These are phyloP conservation scores for Salix brachista DNA, from an alignment of 345 rosid species.

Conservation along the genomic window DNA sequence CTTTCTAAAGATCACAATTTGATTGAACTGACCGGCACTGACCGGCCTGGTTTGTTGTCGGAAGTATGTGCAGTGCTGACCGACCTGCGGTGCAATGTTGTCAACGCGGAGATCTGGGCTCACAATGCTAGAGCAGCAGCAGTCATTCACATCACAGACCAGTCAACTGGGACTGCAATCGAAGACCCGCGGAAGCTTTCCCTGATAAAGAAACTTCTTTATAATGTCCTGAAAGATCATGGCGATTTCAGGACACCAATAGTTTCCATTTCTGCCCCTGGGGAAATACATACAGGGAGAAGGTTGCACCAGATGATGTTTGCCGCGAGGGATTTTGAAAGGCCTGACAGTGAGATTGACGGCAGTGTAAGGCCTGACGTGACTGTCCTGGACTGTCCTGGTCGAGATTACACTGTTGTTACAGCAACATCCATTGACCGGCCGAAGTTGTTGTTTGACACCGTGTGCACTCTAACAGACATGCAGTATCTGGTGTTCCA, in stretches of 20 bases:
- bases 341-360: conserved; percentile 44
- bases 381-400: conserved; percentile 56
- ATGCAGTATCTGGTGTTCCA: conserved; percentile 92
- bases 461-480: conserved; percentile 84
- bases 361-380: conserved; percentile 53
- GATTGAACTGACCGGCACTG: conserved; percentile 75
- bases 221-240: conserved; percentile 58
- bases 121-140: conserved; percentile 95
- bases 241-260: conserved; percentile 59
- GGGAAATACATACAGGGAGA: conserved; percentile 57
- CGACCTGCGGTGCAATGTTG: conserved; percentile 76
- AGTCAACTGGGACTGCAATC: conserved; percentile 51
- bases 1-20: conserved; percentile 75
- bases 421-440: conserved; percentile 83
- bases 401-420: conserved; percentile 72
- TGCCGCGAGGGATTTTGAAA: conserved; percentile 86
- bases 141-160: conserved; percentile 69
- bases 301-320: conserved; percentile 94
- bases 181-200: conserved; percentile 62
- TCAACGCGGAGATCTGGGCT: conserved; percentile 90
- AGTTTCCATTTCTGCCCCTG: conserved; percentile 58
- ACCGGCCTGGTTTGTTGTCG: conserved; percentile 84
- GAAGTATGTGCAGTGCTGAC: conserved; percentile 91
- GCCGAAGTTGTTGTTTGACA: conserved; percentile 79
- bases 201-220: conserved; percentile 53